phyloP scores from a whole-genome alignment of 306 rosid genomes.

The Citrullus amarus region DNA sequence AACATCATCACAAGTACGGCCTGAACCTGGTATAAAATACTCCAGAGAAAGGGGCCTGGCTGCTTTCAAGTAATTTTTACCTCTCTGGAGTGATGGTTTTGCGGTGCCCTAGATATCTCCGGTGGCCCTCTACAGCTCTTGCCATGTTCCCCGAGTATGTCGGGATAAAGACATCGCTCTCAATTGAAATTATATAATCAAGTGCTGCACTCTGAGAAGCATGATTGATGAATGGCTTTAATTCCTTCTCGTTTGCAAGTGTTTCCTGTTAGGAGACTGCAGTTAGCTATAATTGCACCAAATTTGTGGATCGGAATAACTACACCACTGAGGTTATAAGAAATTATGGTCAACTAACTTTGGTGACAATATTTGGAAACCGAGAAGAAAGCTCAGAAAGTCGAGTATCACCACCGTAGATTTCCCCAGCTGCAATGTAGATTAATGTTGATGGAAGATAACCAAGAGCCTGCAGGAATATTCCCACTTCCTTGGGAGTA shows the following conservation, averaged over 20 bases:
- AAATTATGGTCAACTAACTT: conserved; percentile 33
- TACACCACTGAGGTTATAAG: conserved; percentile 3
- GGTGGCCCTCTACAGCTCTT: conserved; percentile 93
- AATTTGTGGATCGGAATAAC: conserved; percentile 8
- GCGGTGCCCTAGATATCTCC: conserved; percentile 78
- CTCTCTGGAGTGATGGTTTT: conserved; percentile 81
- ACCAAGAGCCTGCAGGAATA: conserved; percentile 80
- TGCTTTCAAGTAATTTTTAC: conserved; percentile 22
- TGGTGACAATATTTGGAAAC: conserved; percentile 60
- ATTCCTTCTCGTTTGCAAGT: conserved; percentile 64
- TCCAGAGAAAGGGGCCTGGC: neutral
- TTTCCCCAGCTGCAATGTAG: conserved; percentile 92
- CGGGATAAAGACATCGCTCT: conserved; percentile 85
- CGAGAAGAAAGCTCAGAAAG: conserved; percentile 68
- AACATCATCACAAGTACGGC: neutral
- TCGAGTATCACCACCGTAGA: conserved; percentile 67
- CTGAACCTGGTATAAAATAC: neutral
- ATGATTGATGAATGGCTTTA: conserved; percentile 60
- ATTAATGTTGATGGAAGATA: conserved; percentile 63
- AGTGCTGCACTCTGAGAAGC: conserved; percentile 88
- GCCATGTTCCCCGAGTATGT: conserved; percentile 94
- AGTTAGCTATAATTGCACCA: conserved; percentile 15
- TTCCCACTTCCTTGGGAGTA: conserved; percentile 86
- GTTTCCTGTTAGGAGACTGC: conserved; percentile 56
- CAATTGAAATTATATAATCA: conserved; percentile 77